phyloP scores from a whole-genome alignment of 106 monocot genomes.

The Allium cepa region DNA sequence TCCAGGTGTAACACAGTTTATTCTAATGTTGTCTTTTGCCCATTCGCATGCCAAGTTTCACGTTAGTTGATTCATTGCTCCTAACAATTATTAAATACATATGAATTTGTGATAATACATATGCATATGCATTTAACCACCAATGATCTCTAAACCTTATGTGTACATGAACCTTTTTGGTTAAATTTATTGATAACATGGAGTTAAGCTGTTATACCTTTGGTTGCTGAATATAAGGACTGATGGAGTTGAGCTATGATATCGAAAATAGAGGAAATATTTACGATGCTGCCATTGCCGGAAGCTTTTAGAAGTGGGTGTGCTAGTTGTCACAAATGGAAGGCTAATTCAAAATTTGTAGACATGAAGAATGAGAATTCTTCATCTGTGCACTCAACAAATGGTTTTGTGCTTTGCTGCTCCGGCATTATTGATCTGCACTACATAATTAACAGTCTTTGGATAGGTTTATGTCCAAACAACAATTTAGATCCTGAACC shows the following conservation, averaged over 20 bases:
- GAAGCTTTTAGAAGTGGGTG: conserved; percentile 43
- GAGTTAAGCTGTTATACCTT: conserved; percentile 22
- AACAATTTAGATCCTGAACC: not conserved
- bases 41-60: conserved; percentile 30
- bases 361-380: conserved; percentile 18
- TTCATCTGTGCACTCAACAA: conserved; percentile 15
- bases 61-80: conserved; percentile 26
- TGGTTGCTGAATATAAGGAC: conserved; percentile 29
- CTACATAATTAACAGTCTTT: not conserved
- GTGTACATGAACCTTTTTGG: too few relatives aligned
- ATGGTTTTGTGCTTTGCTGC: conserved; percentile 5
- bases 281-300: conserved; percentile 25
- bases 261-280: conserved; percentile 39
- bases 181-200: not conserved
- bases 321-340: conserved; percentile 50
- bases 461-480: not conserved
- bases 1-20: conserved; percentile 22
- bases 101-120: not conserved
- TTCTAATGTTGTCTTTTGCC: conserved; percentile 32
- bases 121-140: too few relatives aligned
- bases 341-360: conserved; percentile 48
- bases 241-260: conserved; percentile 1
- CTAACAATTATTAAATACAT: conserved; percentile 1
- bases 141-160: too few relatives aligned
- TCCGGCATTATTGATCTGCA: conserved; percentile 36